A percentile compares a stretch with the other conserved stretches of the same genome.
phyloP scores from a whole-genome alignment of 2,329 filamentous ascomycete species.

The Thelonectria discophora region DNA sequence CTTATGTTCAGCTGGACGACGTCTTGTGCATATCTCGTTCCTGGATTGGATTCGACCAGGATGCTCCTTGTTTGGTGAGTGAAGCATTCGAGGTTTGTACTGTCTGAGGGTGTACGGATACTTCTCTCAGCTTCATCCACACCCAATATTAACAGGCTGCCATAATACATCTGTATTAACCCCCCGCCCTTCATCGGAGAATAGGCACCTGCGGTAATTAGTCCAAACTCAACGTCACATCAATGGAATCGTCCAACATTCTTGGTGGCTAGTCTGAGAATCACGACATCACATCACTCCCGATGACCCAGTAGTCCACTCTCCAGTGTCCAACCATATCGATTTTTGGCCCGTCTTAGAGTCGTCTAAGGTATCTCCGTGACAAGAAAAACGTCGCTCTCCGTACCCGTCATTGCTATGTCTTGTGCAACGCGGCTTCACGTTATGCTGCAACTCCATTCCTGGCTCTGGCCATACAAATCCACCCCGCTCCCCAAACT shows the following conservation, averaged over 20 bases:
- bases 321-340: constrained; percentile 31
- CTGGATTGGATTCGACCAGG: constrained; percentile 10
- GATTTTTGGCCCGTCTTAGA: constrained; percentile 21
- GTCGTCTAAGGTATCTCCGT: constrained; percentile 16
- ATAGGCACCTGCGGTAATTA: no score
- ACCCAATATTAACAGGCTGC: background rate
- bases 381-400: constrained; percentile 37
- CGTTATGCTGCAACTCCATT: constrained; percentile 40
- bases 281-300: no score
- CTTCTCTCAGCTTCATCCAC: no score
- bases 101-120: no score
- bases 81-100: background rate
- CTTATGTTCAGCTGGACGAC: constrained; percentile 18
- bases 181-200: no score
- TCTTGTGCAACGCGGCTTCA: constrained; percentile 31
- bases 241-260: no score
- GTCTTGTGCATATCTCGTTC: constrained; percentile 18
- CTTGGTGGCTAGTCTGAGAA: no score
- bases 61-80: background rate
- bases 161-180: no score
- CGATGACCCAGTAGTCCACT: no score
- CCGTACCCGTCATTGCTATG: constrained; percentile 34
- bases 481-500: constrained; percentile 28
- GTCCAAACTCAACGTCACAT: no score
- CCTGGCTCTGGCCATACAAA: constrained; percentile 37